Base-by-base conservation (phyloP, 2,329 filamentous ascomycete genomes). In the Mariannaea sp. region DNA sequence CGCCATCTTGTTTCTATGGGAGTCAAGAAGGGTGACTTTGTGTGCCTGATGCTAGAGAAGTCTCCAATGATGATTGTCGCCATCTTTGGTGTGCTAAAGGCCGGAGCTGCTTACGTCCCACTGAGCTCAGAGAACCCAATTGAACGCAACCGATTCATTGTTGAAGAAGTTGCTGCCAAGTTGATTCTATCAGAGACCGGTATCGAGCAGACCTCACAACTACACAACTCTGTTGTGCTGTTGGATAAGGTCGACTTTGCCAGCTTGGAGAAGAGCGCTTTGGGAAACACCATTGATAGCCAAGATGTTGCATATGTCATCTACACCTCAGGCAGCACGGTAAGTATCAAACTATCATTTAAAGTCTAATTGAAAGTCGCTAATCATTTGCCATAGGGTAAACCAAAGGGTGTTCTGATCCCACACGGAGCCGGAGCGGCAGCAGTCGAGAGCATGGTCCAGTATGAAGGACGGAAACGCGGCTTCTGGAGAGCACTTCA, bases 71-170 rank as follows among this genome's bases (percentile, higher is more conserved):
- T 58, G 57, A 54, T 64, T 9, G 47, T 57, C 8, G 46, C 39
- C 4, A 65, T 65, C 33, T 45, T 57, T 4, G 62, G 57, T 0
- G 48, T 60, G 2, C 45, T 65, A 32, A 61, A 60, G 13, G 48
- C 59, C 7, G 60, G 62, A 2, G 53, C 40, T 3, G 57, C 62
- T 1, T 64, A 62, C 6, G 47, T 64, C 2, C 60, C 62, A 14
- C 36, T 65, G 7, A 64, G 60, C 26, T 58, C 60, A 2, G 58
- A 63, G 1, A 65, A 64, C 10, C 60, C 58, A 2, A 19, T 10
- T 0, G 50, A 59, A 4, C 60, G 62, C 5, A 64, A 64, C 27
- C 38, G 42, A 0, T 61, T 58, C 38, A 61, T 65, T 7, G 55
- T 60, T 10, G 32, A 51, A 17, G 62, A 65, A 19, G 49, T 54